A percentile compares a stretch with the other conserved stretches of the same genome.
Evolutionary conservation across 768 basidiomycete species (phyloP).

Genomic region (Erythrobasidium yunnanense): DNA sequence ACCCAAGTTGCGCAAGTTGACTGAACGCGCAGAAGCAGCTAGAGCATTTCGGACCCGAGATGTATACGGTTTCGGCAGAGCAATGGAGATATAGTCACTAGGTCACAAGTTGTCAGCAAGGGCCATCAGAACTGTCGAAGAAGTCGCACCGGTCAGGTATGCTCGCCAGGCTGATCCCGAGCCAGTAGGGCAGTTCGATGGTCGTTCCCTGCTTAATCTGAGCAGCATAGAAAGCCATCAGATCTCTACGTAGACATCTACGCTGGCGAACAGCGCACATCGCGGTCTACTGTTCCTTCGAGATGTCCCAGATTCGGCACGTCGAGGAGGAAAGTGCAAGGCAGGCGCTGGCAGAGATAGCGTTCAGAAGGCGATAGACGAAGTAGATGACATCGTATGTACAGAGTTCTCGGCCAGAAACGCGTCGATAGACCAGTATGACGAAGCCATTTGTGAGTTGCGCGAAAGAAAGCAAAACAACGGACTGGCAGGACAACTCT

Average conservation of each 20-base stretch:
- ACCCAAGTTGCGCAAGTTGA: slow-evolving; percentile 37
- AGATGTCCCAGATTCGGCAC: slow-evolving; percentile 36
- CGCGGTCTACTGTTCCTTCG: slow-evolving; percentile 35
- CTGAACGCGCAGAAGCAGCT: slow-evolving; percentile 31
- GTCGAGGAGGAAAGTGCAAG: slow-evolving; percentile 32
- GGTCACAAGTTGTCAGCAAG: not conserved
- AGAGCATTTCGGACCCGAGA: slow-evolving; percentile 35
- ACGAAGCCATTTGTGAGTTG: slow-evolving; percentile 52
- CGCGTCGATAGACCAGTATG: slow-evolving; percentile 29
- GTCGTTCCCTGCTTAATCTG: slow-evolving; percentile 33
- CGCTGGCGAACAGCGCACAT: slow-evolving; percentile 23
- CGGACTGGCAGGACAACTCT: not conserved
- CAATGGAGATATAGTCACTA: slow-evolving; percentile 34
- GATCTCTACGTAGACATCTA: not conserved
- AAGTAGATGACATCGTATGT: too few species aligned
- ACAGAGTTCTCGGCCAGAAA: slow-evolving; percentile 35
- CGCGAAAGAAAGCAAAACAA: not conserved
- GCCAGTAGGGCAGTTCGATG: slow-evolving; percentile 38
- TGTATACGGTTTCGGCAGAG: slow-evolving; percentile 34
- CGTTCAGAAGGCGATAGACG: not conserved
- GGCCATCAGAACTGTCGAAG: not conserved
- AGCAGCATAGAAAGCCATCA: not conserved
- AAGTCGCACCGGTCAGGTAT: slow-evolving; percentile 24
- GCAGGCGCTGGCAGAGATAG: slow-evolving; percentile 32
- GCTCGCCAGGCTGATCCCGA: slow-evolving; percentile 31